These are phyloP conservation scores for Fusarium nisikadoi DNA, from an alignment of 2,329 filamentous ascomycete species.

Conservation along the genomic window DNA sequence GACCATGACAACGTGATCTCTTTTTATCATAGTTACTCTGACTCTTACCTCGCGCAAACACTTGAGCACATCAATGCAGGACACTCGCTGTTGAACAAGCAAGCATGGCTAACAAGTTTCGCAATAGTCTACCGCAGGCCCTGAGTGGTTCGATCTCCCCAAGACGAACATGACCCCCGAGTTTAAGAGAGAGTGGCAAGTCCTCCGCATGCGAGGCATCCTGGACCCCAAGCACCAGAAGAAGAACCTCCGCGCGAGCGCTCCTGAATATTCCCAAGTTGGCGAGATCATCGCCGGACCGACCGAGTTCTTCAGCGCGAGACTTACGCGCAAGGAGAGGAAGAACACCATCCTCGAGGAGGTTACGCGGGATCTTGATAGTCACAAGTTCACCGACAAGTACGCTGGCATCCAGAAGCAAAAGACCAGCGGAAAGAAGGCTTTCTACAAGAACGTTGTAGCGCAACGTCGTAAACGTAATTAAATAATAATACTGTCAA, in stretches of 20 bases:
- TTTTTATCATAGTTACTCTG: constrained; percentile 80
- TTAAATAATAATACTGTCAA: constrained; percentile 26
- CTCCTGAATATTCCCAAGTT: constrained; percentile 86
- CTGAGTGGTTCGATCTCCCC: constrained; percentile 88
- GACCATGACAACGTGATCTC: constrained; percentile 70
- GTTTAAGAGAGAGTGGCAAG: constrained; percentile 87
- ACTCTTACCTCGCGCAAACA: constrained; percentile 48
- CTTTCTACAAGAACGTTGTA: constrained; percentile 84
- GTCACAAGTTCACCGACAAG: constrained; percentile 83
- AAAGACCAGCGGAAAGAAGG: constrained; percentile 90
- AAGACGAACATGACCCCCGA: constrained; percentile 85
- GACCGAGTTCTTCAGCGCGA: constrained; percentile 84
- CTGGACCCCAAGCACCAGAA: constrained; percentile 94
- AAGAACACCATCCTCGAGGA: constrained; percentile 90
- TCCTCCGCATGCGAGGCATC: constrained; percentile 88
- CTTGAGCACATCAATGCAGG: not conserved
- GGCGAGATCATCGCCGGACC: constrained; percentile 90
- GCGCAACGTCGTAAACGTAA: constrained; percentile 49
- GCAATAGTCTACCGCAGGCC: constrained; percentile 71
- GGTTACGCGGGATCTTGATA: constrained; percentile 64
- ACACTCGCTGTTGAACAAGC: not conserved
- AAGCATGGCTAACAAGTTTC: constrained; percentile 30
- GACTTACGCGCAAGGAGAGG: constrained; percentile 86
- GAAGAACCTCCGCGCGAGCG: constrained; percentile 76
- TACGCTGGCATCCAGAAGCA: constrained; percentile 84